Conservation (phyloP, 495 filamentous ascomycete genomes). For the Mytilinidion resinicola region DNA sequence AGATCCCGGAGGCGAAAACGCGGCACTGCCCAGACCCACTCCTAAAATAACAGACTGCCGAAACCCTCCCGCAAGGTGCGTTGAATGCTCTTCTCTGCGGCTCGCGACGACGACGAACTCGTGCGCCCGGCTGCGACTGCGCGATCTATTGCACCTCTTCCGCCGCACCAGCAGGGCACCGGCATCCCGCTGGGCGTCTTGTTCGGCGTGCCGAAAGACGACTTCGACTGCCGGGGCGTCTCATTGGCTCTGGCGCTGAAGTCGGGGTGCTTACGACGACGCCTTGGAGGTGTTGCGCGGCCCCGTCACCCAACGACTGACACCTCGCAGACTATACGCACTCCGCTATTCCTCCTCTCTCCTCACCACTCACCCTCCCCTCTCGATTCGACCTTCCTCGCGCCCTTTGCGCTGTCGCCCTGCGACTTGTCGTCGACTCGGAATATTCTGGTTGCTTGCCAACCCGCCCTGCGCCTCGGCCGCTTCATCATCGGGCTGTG, state of each 20-base stretch:
- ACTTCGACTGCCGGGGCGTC: neutral
- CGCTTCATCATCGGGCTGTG: slow-evolving; percentile 9
- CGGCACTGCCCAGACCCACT: too few relatives aligned
- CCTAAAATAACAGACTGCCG: too few relatives aligned
- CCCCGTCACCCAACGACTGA: neutral
- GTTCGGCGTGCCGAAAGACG: too few relatives aligned
- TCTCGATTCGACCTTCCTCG: neutral
- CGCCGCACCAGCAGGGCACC: too few relatives aligned
- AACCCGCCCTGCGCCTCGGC: neutral
- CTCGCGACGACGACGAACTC: too few relatives aligned
- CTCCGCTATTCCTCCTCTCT: slow-evolving; percentile 1
- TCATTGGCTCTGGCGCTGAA: neutral
- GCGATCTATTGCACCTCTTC: too few relatives aligned
- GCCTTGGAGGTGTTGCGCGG: neutral
- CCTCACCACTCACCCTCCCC: neutral
- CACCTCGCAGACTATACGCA: neutral
- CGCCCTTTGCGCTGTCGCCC: slow-evolving; percentile 1
- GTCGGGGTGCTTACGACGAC: neutral
- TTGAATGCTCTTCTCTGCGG: too few relatives aligned
- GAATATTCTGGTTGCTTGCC: neutral
- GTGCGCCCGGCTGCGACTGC: too few relatives aligned
- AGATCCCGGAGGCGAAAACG: too few relatives aligned
- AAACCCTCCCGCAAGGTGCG: too few relatives aligned
- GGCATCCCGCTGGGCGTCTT: too few relatives aligned
- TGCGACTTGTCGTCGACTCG: neutral